phyloP scores from a whole-genome alignment of 495 filamentous ascomycete genomes.

The Podospora pseudopauciseta region DNA sequence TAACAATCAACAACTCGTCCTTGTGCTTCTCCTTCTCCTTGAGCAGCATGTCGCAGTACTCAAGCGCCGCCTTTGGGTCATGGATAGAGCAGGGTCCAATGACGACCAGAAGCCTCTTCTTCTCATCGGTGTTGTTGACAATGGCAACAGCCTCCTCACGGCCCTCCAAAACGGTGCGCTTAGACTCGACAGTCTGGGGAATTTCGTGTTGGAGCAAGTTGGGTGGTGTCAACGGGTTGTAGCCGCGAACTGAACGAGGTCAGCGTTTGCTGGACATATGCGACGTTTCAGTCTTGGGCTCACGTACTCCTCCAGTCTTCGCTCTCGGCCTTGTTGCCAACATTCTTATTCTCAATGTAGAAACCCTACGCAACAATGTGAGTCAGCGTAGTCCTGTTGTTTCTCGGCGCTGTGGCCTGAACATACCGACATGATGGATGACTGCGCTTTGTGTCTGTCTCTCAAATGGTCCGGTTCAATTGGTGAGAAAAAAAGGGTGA shows the following conservation, averaged over 20 bases:
- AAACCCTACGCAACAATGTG: constrained; percentile 34
- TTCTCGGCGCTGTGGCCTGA: neutral
- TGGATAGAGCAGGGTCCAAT: constrained; percentile 97
- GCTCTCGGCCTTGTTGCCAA: constrained; percentile 73
- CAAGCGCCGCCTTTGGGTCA: constrained; percentile 85
- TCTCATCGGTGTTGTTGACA: constrained; percentile 73
- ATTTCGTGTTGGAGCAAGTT: constrained; percentile 96
- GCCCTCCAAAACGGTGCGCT: constrained; percentile 71
- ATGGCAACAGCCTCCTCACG: constrained; percentile 79
- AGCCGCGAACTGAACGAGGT: constrained; percentile 64
- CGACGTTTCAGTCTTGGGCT: neutral
- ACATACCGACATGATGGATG: constrained; percentile 29
- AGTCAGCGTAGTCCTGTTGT: constrained; percentile 2
- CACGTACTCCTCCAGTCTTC: constrained; percentile 89
- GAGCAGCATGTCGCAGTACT: constrained; percentile 85
- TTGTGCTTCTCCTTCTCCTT: constrained; percentile 84
- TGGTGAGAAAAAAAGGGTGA: neutral
- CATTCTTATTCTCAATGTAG: constrained; percentile 84
- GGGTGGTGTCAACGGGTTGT: constrained; percentile 91
- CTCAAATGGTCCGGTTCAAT: neutral
- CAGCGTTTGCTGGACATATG: neutral
- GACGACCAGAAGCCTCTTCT: constrained; percentile 79
- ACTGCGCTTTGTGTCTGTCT: neutral
- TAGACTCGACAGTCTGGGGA: constrained; percentile 69
- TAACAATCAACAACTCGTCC: constrained; percentile 87